Evolutionary conservation across 805 yeast species (phyloP), one percentile per base, ranked within the genome.

Genomic region (Wickerhamiella australiensis): DNA sequence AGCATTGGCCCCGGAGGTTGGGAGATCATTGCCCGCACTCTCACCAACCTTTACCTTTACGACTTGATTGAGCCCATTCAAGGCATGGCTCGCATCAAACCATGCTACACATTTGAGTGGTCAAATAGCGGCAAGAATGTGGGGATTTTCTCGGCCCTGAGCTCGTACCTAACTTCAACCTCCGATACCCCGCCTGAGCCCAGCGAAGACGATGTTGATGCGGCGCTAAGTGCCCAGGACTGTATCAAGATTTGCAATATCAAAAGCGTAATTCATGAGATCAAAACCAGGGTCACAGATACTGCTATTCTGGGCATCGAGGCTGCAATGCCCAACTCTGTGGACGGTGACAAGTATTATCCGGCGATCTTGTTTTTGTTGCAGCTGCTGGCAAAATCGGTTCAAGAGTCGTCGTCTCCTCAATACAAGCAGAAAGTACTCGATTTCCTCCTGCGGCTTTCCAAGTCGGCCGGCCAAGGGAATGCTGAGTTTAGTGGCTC

Each of bases 121-220:
- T 61, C 78, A 12, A 78, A 78, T 45, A 79, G 82, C 0, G 75
- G 78, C 33, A 83, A 79, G 57, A 94, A 80, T 29, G 72, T 72
- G 9, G 86, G 97, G 1, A 61, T 92, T n/a, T 76, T 92, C 50
- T 84, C 95, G 0, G 84, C 97, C 0, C 80, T 92, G 58, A 87
- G 96, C 1, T 85, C 95, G 0, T 90, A 87, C 59, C 74, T 92
- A 65, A 85, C 92, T 54, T 92, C 96, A 17, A 76, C 80, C 51
- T 71, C 82, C 1, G 96, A 87, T 59, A 94, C 85, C 49, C 79
- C 84, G 3, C 80, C 82, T 0, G 97, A 90, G 63, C 99, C 99
- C 11, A 77, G 94, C 1, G 94, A 85, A 50, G 95, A 85, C 59
- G 96, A 90, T 57, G 81, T 92, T 46, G 95, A 87, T 54, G 76